A percentile compares a stretch with the other conserved stretches of the same genome.
phyloP scores from a whole-genome alignment of 1,284 basidiomycete species.

The Cutaneotrichosporon curvatum region DNA sequence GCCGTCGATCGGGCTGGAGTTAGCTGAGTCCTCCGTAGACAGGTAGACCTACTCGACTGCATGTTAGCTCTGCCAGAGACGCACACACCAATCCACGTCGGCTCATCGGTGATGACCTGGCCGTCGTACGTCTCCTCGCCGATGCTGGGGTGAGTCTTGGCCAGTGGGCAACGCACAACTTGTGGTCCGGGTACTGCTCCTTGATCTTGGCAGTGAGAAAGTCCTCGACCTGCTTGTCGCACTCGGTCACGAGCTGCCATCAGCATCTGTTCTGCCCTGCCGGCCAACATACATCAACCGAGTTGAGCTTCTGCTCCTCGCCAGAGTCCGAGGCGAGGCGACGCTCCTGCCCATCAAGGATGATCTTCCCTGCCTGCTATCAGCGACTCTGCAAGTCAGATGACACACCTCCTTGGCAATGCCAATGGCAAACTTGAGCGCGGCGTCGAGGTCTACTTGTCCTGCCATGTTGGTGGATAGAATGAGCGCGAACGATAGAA shows the following conservation, averaged over 20 bases:
- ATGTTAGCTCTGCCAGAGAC: conserved; percentile 13
- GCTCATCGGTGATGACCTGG: conserved; percentile 68
- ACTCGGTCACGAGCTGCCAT: conserved; percentile 77
- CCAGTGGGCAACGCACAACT: conserved; percentile 58
- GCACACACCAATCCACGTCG: conserved; percentile 65
- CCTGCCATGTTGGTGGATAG: conserved; percentile 20
- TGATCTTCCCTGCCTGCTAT: conserved; percentile 47
- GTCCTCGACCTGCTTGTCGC: conserved; percentile 86
- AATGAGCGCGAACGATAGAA: too few relatives aligned
- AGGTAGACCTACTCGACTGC: conserved; percentile 28
- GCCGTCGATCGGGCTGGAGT: conserved; percentile 39
- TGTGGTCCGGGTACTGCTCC: conserved; percentile 64
- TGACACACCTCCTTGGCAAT: conserved; percentile 54
- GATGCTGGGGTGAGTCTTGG: conserved; percentile 54
- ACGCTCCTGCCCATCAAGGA: conserved; percentile 45
- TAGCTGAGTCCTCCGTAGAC: not conserved
- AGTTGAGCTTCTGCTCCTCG: conserved; percentile 79
- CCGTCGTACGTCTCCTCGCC: conserved; percentile 82
- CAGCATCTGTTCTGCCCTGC: not conserved
- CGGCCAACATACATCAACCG: conserved; percentile 59
- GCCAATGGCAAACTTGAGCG: conserved; percentile 64
- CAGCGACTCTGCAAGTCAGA: not conserved
- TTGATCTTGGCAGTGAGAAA: conserved; percentile 67
- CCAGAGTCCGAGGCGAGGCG: conserved; percentile 50
- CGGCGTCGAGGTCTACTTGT: conserved; percentile 55